Percentiles rank a stretch among this genome's conserved stretches.
phyloP scores from a whole-genome alignment of 2,329 filamentous ascomycete genomes.

The Talaromyces islandicus region DNA sequence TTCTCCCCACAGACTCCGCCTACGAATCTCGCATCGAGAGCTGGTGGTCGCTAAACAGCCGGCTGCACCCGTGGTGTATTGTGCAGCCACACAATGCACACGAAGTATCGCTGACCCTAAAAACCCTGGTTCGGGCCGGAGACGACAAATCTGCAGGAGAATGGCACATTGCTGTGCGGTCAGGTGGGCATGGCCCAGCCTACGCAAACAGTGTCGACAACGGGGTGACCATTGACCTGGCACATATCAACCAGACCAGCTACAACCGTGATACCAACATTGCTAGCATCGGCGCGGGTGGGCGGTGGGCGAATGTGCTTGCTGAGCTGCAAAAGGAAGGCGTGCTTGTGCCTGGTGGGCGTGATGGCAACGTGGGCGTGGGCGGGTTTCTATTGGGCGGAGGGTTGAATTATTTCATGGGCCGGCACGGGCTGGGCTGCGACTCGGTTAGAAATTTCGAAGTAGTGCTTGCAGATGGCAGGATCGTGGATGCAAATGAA shows the following conservation, averaged over 20 bases:
- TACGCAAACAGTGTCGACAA: neutral
- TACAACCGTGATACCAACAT: neutral
- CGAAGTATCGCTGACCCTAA: no score
- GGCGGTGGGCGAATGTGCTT: neutral
- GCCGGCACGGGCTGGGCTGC: neutral
- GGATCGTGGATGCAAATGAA: neutral
- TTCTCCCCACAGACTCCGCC: no score
- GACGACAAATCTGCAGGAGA: neutral
- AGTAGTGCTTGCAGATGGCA: neutral
- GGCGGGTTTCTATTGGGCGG: neutral
- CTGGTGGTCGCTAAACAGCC: no score
- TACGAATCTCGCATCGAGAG: no score
- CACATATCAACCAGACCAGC: neutral
- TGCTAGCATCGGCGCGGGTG: neutral
- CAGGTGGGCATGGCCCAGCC: neutral
- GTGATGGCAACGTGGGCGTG: neutral
- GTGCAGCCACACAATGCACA: no score
- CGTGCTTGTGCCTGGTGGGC: neutral
- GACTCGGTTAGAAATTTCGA: neutral
- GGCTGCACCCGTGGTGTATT: no score
- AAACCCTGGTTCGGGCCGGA: no score
- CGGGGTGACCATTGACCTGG: neutral
- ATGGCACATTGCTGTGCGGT: neutral
- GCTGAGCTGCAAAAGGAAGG: neutral
- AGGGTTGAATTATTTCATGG: neutral